Conservation (phyloP, 2,329 filamentous ascomycete genomes). For the Pyrenophora seminiperda region DNA sequence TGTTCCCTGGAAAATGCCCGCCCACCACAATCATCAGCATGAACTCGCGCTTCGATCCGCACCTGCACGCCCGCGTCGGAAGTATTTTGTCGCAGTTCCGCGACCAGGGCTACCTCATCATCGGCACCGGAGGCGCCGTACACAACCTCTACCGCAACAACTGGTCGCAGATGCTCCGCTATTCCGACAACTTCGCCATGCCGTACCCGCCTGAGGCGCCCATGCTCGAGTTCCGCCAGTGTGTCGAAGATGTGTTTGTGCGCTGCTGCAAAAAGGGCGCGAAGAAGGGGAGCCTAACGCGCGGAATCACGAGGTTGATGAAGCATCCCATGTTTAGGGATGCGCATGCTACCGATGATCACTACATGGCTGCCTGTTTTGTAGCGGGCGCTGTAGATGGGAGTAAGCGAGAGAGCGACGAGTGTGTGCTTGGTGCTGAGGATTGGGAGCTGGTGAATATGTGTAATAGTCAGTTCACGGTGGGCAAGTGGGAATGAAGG, state of each 20-base stretch:
- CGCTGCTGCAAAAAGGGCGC: slow-evolving; percentile 55
- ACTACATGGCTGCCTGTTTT: slow-evolving; percentile 70
- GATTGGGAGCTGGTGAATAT: slow-evolving; percentile 44
- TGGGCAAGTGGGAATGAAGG: slow-evolving; percentile 30
- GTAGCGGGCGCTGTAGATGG: slow-evolving; percentile 58
- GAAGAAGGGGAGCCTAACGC: slow-evolving; percentile 55
- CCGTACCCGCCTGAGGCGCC: slow-evolving; percentile 62
- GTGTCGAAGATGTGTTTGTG: slow-evolving; percentile 64
- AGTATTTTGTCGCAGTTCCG: slow-evolving; percentile 62
- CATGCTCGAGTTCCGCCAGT: slow-evolving; percentile 69
- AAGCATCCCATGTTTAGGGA: slow-evolving; percentile 70
- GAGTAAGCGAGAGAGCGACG: slow-evolving; percentile 24
- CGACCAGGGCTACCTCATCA: slow-evolving; percentile 61
- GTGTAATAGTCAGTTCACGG: slow-evolving; percentile 44
- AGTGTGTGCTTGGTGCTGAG: slow-evolving; percentile 37
- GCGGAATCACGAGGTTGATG: slow-evolving; percentile 66
- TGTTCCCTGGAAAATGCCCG: slow-evolving; percentile 69
- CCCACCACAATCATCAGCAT: slow-evolving; percentile 66
- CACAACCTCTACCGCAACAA: slow-evolving; percentile 73
- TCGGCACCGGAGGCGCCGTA: slow-evolving; percentile 66
- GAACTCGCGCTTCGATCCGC: slow-evolving; percentile 62
- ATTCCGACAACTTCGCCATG: slow-evolving; percentile 67
- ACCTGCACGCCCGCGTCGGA: slow-evolving; percentile 64
- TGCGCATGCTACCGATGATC: slow-evolving; percentile 72
- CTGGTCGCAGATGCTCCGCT: slow-evolving; percentile 68